Evolutionary conservation across 441 rosid genomes (phyloP).

Genomic region (Pelargonium cotyledonis): DNA sequence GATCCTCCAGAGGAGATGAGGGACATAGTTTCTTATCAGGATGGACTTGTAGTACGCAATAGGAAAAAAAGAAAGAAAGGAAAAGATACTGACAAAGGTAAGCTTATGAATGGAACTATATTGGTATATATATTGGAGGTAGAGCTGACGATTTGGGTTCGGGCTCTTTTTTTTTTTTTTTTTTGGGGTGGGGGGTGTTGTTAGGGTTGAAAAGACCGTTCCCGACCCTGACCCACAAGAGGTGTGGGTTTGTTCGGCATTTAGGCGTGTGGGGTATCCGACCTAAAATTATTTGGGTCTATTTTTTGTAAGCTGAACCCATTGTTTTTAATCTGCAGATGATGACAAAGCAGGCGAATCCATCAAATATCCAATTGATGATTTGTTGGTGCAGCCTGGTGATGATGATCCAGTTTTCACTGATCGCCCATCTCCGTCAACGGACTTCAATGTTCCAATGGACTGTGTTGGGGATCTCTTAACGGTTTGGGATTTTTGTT

Average conservation of each 20-base stretch:
- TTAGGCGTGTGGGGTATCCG: no score
- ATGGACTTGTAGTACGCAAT: slow-evolving; percentile 57
- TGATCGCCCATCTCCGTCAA: slow-evolving; percentile 67
- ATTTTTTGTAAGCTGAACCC: background rate
- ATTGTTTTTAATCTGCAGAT: slow-evolving; percentile 35
- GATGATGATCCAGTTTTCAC: slow-evolving; percentile 65
- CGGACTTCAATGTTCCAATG: slow-evolving; percentile 70
- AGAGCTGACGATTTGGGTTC: no score
- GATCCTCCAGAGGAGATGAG: slow-evolving; percentile 60
- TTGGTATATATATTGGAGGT: background rate
- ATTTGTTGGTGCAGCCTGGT: slow-evolving; percentile 65
- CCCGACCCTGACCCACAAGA: no score
- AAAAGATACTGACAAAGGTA: slow-evolving; percentile 32
- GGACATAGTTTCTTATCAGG: slow-evolving; percentile 44
- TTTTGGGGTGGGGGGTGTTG: no score
- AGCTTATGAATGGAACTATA: slow-evolving; percentile 12
- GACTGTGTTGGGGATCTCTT: slow-evolving; percentile 81
- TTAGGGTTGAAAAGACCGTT: no score
- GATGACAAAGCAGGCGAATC: slow-evolving; percentile 31
- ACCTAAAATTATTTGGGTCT: background rate
- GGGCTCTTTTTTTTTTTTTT: no score
- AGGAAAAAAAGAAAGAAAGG: slow-evolving; percentile 46
- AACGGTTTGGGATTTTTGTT: slow-evolving; percentile 96
- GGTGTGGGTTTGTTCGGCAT: no score
- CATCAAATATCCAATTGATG: slow-evolving; percentile 87